Evolutionary conservation across 805 yeast species (phyloP).

Genomic region (Sungouiozyma ichnusensis): DNA sequence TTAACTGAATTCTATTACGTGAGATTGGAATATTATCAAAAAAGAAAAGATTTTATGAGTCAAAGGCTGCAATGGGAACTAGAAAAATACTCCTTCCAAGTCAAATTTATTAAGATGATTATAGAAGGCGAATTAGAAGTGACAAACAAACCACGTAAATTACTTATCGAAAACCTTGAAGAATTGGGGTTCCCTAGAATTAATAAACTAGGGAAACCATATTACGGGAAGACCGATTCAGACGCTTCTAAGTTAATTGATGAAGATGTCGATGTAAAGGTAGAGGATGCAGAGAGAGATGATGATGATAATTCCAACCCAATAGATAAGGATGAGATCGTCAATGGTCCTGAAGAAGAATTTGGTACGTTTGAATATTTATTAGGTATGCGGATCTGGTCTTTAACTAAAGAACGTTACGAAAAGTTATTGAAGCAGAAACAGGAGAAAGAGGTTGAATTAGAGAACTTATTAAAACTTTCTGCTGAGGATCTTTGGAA

Average conservation of each 20-base stretch:
- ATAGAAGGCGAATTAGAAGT: slow-evolving; percentile 63
- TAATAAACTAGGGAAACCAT: slow-evolving; percentile 57
- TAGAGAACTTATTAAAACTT: slow-evolving; percentile 51
- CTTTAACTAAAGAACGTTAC: slow-evolving; percentile 82
- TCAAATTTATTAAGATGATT: slow-evolving; percentile 82
- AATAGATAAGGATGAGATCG: slow-evolving; percentile 25
- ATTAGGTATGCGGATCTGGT: slow-evolving; percentile 88
- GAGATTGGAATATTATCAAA: slow-evolving; percentile 81
- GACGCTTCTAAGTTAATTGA: slow-evolving; percentile 16
- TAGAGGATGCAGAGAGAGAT: slow-evolving; percentile 31
- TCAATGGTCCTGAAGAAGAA: slow-evolving; percentile 39
- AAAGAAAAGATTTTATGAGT: slow-evolving; percentile 73
- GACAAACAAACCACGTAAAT: slow-evolving; percentile 62
- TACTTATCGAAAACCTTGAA: slow-evolving; percentile 53
- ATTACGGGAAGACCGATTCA: slow-evolving; percentile 34
- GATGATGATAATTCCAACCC: slow-evolving; percentile 33
- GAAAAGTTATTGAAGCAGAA: slow-evolving; percentile 66
- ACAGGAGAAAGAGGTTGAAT: slow-evolving; percentile 60
- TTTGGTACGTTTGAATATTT: slow-evolving; percentile 73
- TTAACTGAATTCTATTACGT: slow-evolving; percentile 76
- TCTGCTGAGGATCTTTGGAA: slow-evolving; percentile 86
- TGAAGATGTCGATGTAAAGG: slow-evolving; percentile 34
- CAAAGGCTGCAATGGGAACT: slow-evolving; percentile 62
- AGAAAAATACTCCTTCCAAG: slow-evolving; percentile 68
- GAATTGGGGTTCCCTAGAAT: slow-evolving; percentile 64